phyloP scores from a whole-genome alignment of 2,329 filamentous ascomycete genomes.

The Pseudocercospora vitis region DNA sequence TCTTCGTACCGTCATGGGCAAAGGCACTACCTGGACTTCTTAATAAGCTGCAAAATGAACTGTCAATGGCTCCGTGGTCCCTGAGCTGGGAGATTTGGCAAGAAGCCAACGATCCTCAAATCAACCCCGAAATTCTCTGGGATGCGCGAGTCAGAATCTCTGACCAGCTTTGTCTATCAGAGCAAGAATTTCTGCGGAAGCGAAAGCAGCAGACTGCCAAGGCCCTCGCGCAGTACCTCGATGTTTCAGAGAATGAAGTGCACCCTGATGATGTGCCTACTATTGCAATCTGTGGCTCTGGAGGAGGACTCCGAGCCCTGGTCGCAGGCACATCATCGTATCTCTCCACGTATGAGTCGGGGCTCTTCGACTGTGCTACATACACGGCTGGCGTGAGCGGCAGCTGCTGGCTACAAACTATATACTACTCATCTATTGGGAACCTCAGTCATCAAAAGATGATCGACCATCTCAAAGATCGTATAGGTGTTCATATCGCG shows the following conservation, averaged over 20 bases:
- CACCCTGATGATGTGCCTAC: slow-evolving; percentile 88
- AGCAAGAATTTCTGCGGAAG: slow-evolving; percentile 70
- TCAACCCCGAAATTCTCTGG: slow-evolving; percentile 84
- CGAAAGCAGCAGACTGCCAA: slow-evolving; percentile 67
- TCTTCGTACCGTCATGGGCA: slow-evolving; percentile 79
- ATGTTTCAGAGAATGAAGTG: slow-evolving; percentile 74
- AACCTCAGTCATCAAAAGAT: slow-evolving; percentile 66
- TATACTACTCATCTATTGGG: slow-evolving; percentile 80
- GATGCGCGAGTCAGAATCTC: slow-evolving; percentile 82
- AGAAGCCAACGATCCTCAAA: slow-evolving; percentile 78
- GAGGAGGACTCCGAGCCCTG: slow-evolving; percentile 83
- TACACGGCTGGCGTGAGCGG: slow-evolving; percentile 96
- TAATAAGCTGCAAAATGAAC: slow-evolving; percentile 79
- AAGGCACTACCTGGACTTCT: slow-evolving; percentile 72
- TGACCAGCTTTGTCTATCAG: slow-evolving; percentile 75
- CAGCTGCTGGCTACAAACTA: slow-evolving; percentile 88
- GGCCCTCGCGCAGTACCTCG: slow-evolving; percentile 80
- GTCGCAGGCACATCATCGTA: slow-evolving; percentile 89
- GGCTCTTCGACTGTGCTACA: slow-evolving; percentile 88
- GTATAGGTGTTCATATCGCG: slow-evolving; percentile 84
- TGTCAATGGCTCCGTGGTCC: slow-evolving; percentile 84
- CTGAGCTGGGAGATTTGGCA: slow-evolving; percentile 91
- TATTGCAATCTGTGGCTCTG: slow-evolving; percentile 92
- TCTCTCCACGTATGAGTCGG: slow-evolving; percentile 78
- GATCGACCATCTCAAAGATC: slow-evolving; percentile 80